A percentile compares a stretch with the other conserved stretches of the same genome.
Conservation (phyloP, 225 moss, liverwort and hornwort species). For the Neckera pumila region DNA sequence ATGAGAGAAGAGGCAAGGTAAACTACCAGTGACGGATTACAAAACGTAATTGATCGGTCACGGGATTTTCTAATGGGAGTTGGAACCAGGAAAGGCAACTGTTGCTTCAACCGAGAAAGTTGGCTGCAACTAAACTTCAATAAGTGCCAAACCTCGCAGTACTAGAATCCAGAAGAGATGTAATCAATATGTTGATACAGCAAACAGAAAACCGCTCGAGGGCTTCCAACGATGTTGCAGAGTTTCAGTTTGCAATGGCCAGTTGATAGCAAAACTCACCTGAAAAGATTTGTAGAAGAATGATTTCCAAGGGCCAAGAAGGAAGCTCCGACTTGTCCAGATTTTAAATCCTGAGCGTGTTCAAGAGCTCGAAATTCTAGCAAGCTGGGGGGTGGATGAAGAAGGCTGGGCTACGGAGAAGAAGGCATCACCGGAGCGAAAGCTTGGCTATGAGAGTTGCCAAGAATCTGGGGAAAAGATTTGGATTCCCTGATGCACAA, state of each 20-base stretch:
- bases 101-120: background rate
- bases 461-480: background rate
- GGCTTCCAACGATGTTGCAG: background rate
- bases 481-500: background rate
- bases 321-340: background rate
- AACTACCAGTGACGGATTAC: background rate
- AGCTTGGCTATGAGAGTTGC: background rate
- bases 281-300: background rate
- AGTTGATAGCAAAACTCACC: background rate
- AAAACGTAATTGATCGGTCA: background rate
- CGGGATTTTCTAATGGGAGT: background rate
- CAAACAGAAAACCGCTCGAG: background rate
- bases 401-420: background rate
- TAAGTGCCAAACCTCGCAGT: background rate
- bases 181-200: background rate
- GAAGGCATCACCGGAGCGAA: background rate
- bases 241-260: background rate
- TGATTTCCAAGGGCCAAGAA: background rate
- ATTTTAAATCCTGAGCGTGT: background rate
- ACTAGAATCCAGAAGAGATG: background rate
- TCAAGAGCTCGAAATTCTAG: background rate
- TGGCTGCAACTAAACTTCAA: background rate
- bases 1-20: background rate
- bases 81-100: background rate
- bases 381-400: no score